Base-by-base conservation (phyloP, 2,329 filamentous ascomycete species). In the Fusarium proliferatum region DNA sequence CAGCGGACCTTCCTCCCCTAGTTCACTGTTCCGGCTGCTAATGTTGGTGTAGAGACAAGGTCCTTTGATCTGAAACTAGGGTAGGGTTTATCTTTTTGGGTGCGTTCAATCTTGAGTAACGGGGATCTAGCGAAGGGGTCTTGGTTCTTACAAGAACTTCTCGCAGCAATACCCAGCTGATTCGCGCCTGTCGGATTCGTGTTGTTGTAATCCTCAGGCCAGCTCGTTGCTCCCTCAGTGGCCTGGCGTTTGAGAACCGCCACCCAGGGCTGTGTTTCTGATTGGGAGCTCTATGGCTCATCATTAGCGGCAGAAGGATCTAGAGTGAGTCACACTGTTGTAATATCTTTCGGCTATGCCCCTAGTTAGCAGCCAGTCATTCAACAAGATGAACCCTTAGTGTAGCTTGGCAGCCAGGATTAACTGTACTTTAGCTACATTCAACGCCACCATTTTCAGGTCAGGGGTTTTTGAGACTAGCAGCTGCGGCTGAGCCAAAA, bases 141-240 rank as follows among this genome's bases (percentile, higher is more conserved):
- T 30, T 30, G 21, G n/a, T 42, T 7, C 21, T 9, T 5, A 42
- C 39, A n/a, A 2, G 21, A 15, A n/a, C 12, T 15, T 9, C 21
- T n/a, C 0, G 5, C 9, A 6, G 21, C 2, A n/a, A 42, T 4
- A n/a, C 7, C 6, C 39, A 42, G 21, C 39, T n/a, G 39, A 9
- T n/a, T n/a, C 39, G 39, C 21, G 21, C 12, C 12, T 9, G 1
- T 15, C 13, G 12, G 12, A n/a, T 42, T 42, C 21, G 13, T n/a
- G n/a, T n/a, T n/a, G 13, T 42, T 2, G 6, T 5, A 1, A n/a
- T n/a, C 0, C 4, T 28, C 0, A 10, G 2, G 23, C 8, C 17
- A 13, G 6, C 9, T 10, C 43, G 9, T 7, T 28, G 11, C 4
- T 46, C 17, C 9, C 2, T 15, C 17, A 28, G 17, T 46, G 11